Evolutionary conservation across 495 filamentous ascomycete genomes (phyloP).

Genomic region (Aspergillus conjunctus): DNA sequence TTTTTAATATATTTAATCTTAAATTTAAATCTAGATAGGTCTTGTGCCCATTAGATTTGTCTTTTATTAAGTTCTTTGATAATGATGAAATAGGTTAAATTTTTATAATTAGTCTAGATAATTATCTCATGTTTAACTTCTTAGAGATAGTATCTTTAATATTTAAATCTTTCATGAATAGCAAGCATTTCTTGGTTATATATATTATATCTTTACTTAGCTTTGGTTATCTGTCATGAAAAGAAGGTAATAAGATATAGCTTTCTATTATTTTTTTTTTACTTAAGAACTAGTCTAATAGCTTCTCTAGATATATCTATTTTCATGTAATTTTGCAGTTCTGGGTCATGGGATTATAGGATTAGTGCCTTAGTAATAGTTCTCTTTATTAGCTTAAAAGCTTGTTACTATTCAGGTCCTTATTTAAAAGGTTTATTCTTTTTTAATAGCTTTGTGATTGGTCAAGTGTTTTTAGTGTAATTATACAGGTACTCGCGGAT

Average conservation of each 20-base stretch:
- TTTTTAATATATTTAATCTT: constrained; percentile 9
- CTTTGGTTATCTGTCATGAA: constrained; percentile 1
- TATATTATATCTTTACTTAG: constrained; percentile 7
- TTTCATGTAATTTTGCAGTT: constrained; percentile 2
- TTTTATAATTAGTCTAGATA: constrained; percentile 17
- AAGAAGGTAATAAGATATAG: not conserved
- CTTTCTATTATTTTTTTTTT: constrained; percentile 1
- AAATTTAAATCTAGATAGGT: not conserved
- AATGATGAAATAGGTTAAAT: constrained; percentile 13
- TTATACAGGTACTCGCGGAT: too few relatives aligned
- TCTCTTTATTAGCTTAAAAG: too few relatives aligned
- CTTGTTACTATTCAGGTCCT: too few relatives aligned
- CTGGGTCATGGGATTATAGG: not conserved
- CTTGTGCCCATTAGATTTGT: not conserved
- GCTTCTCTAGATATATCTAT: constrained; percentile 10
- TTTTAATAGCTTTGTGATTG: too few relatives aligned
- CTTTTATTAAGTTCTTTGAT: constrained; percentile 1
- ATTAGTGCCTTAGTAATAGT: not conserved
- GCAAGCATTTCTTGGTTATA: constrained; percentile 10
- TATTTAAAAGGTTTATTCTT: too few relatives aligned
- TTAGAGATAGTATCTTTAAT: constrained; percentile 9
- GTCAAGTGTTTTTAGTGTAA: too few relatives aligned
- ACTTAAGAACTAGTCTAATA: constrained; percentile 7
- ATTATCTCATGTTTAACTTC: constrained; percentile 11
- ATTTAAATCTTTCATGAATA: constrained; percentile 10